Evolutionary conservation across 257 asterid species (phyloP), one percentile per base, ranked within the genome.

Genomic region (Nicotiana attenuata): DNA sequence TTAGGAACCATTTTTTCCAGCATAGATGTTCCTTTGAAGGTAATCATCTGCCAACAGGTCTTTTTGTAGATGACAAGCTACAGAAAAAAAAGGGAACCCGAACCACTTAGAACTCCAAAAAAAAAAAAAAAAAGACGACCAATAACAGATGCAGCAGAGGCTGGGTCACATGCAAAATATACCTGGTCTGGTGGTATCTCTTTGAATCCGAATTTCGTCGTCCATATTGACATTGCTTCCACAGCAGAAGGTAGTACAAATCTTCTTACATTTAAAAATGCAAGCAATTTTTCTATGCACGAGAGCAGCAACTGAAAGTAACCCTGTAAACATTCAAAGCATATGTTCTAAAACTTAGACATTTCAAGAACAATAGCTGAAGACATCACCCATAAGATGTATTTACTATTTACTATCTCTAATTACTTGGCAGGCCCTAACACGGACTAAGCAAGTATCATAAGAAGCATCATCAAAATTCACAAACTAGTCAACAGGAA

Each of bases 191-290:
- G 84, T 19, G 96, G 89, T 13, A 94, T 90, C 89, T 86, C 87
- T 65, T 73, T 69, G 82, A 96, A 96, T 47, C 97, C 97, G 86
- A 96, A 96, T 89, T 93, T 94, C 38, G 93, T 89, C 4, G 94
- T 94, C 99, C 99, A 96, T 82, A 96, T 96, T 84, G 98, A 90
- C 80, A 88, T 91, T 47, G 97, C 97, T 83, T 91, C 97, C 10
- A 91, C 95, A 14, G 98, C 88, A 79, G 98, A 97, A 26, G 99
- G 99, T 80, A 96, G 98, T 77, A 94, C 94, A 75, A 92, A 87
- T 75, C 87, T 91, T 82, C 89, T 90, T 5, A 96, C 89, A 14
- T 89, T 87, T 89, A 96, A 81, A 82, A 86, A 92, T 5, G 97
- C 93, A 28, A 94, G 89, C 86, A 94, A 83, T 75, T 94, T 91